Evolutionary conservation across 352 stramenopile genomes (phyloP).

Genomic region (Globisporangium lucens): DNA sequence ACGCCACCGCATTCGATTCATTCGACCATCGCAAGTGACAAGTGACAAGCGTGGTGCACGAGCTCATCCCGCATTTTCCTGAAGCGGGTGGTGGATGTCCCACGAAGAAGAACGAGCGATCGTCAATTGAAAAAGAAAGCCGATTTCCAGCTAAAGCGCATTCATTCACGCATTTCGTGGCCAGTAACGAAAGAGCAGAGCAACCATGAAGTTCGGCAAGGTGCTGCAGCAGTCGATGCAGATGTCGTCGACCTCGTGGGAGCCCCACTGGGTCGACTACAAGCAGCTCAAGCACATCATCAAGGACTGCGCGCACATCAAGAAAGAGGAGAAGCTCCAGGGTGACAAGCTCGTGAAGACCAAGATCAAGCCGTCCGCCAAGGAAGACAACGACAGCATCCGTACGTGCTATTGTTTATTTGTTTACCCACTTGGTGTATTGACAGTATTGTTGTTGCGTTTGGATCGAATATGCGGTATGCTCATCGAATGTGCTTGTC

Average conservation of each 20-base stretch:
- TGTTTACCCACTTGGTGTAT: neutral
- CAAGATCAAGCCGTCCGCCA: constrained; percentile 75
- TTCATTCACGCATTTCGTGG: no score
- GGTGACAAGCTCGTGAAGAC: constrained; percentile 68
- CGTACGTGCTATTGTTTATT: constrained; percentile 37
- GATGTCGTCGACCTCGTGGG: constrained; percentile 73
- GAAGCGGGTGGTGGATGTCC: constrained; percentile 1
- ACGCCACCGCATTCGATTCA: neutral
- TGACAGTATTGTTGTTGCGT: neutral
- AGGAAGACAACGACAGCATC: constrained; percentile 87
- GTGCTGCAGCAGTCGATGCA: constrained; percentile 86
- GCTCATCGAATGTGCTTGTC: neutral
- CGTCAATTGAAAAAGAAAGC: constrained; percentile 1
- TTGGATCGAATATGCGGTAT: neutral
- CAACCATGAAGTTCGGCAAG: constrained; percentile 86
- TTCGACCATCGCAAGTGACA: constrained; percentile 9
- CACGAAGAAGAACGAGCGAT: neutral
- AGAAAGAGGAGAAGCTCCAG: constrained; percentile 83
- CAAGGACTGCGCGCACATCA: constrained; percentile 87
- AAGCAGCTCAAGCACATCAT: constrained; percentile 89
- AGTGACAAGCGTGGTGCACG: neutral
- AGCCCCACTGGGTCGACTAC: constrained; percentile 84
- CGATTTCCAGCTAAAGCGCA: neutral
- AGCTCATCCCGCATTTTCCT: neutral
- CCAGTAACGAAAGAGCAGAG: neutral